phyloP scores from a whole-genome alignment of 2,329 filamentous ascomycete genomes.

The Microsporum ferrugineum region DNA sequence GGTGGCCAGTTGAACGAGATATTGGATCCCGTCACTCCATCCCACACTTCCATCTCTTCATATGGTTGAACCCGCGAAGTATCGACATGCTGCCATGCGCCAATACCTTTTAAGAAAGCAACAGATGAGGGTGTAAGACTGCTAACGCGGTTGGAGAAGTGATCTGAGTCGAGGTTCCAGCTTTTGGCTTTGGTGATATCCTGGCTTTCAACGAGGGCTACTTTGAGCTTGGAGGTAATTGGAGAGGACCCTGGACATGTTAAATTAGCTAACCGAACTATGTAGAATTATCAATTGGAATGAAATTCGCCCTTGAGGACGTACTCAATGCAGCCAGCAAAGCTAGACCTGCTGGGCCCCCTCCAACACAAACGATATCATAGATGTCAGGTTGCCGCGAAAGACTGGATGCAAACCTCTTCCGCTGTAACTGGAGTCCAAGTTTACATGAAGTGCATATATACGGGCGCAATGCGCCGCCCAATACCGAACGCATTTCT shows the following conservation, averaged over 20 bases:
- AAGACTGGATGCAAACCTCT: conserved; percentile 26
- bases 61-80: conserved; percentile 69
- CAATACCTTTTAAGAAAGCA: conserved; percentile 69
- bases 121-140: conserved; percentile 83
- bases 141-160: conserved; percentile 89
- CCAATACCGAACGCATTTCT: conserved; percentile 26
- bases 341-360: conserved; percentile 79
- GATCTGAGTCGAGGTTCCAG: conserved; percentile 54
- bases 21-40: conserved; percentile 73
- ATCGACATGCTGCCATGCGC: conserved; percentile 71
- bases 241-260: conserved; percentile 56
- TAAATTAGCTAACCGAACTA: conserved; percentile 5
- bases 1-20: conserved; percentile 72
- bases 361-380: conserved; percentile 85
- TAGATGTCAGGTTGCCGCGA: conserved; percentile 57
- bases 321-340: conserved; percentile 65
- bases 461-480: conserved; percentile 27
- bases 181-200: conserved; percentile 58
- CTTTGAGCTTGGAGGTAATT: conserved; percentile 61
- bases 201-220: conserved; percentile 85
- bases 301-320: conserved; percentile 16
- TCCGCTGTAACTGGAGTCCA: conserved; percentile 18
- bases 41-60: conserved; percentile 97
- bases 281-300: not conserved
- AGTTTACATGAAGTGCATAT: conserved; percentile 32